A percentile compares a stretch with the other conserved stretches of the same genome.
Conservation (phyloP, 495 filamentous ascomycete species). For the Daldinia loculata region DNA sequence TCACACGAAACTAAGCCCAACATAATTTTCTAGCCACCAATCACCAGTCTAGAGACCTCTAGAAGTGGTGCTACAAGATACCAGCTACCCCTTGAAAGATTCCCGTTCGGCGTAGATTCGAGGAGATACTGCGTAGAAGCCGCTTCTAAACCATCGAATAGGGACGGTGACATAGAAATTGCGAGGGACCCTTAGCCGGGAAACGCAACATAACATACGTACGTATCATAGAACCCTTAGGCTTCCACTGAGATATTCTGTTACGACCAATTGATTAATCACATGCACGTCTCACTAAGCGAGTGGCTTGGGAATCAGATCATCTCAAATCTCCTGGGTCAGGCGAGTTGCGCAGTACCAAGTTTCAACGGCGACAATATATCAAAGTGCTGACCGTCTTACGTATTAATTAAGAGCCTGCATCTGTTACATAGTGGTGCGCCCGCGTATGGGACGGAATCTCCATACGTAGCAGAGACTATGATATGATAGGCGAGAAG, state of each 20-base stretch:
- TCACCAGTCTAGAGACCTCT: background rate
- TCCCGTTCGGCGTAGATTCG: conserved; percentile 10
- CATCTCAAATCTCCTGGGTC: conserved; percentile 31
- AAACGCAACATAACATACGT: conserved; percentile 21
- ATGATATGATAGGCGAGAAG: conserved; percentile 13
- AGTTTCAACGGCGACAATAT: conserved; percentile 16
- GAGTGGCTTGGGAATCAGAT: conserved; percentile 37
- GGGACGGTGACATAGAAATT: background rate
- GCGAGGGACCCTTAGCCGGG: conserved; percentile 15
- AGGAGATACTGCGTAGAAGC: conserved; percentile 6
- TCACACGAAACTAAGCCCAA: conserved; percentile 32
- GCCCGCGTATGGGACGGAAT: conserved; percentile 23
- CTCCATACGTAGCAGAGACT: background rate
- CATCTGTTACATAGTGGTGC: conserved; percentile 18
- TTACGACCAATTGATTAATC: conserved; percentile 34
- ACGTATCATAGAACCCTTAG: conserved; percentile 22
- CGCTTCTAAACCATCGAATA: conserved; percentile 22
- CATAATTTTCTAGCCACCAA: conserved; percentile 14
- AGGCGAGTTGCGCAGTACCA: conserved; percentile 36
- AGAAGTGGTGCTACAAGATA: conserved; percentile 12
- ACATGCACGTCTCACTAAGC: conserved; percentile 40
- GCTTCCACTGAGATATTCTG: conserved; percentile 25
- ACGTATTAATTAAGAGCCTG: conserved; percentile 37
- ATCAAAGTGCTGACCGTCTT: conserved; percentile 42
- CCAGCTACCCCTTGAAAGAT: conserved; percentile 20